Base-by-base conservation (phyloP, 805 yeast species). In the Torulaspora indica region DNA sequence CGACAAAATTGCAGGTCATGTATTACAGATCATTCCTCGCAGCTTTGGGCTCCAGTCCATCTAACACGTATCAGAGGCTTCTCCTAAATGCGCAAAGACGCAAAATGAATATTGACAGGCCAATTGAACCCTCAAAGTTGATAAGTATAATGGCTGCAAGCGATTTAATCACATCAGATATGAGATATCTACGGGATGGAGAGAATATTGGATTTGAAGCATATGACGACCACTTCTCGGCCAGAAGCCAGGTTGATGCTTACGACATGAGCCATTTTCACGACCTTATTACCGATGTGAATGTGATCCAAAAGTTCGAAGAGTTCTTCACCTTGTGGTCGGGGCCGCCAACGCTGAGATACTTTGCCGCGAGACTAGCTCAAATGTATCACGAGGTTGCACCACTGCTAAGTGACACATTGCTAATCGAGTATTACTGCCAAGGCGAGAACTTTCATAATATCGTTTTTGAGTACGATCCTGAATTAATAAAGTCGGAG, bases 1-100 rank as follows among this genome's bases (percentile, higher is more conserved):
- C 75, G 5, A 73, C 85, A 1, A 73, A 74, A 53, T 47, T 71
- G n/a, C 93, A 85, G 64, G 79, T 81, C 3, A 71, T 72, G 63
- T 74, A 79, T 50, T 85, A 85, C 57, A 66, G 77, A 15, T 61
- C 68, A 33, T 70, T 84, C 40, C 51, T 81, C 5, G 73, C 68
- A 15, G 46, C 62, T 2, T 51, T 80, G 27, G 58, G 61, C 3
- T 39, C 44, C 20, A 45, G 59, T 33, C 51, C 59, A 2, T 35
- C 47, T 0, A 48, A 55, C 12, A 66, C 77, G 0, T 78, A 76
- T 56, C 44, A 61, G 1, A 68, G 72, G 51, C 57, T 79, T 23
- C 38, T 74, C 1, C 66, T 68, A 20, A 80, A 79, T 57, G 73
- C 78, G 8, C 45, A 46, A n/a, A 58, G 71, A 30, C 69, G 84